Conservation (phyloP, 2,329 filamentous ascomycete genomes). For the Sporothrix humicola region DNA sequence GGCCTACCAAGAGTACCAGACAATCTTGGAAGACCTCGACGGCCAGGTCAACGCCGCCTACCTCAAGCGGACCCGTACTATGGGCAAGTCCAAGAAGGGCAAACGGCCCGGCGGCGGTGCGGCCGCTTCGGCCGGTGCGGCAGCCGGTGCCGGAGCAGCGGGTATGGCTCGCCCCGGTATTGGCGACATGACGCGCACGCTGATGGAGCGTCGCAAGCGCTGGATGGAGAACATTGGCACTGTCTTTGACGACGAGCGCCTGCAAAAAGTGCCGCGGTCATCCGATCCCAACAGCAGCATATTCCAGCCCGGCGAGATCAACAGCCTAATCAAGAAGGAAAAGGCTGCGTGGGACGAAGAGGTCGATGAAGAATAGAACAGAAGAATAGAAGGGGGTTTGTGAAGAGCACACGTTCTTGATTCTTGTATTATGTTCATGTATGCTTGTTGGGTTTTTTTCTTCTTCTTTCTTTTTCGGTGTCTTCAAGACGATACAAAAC, state of each 20-base stretch:
- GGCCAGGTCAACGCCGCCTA: conserved; percentile 94
- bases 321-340: conserved; percentile 73
- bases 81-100: conserved; percentile 94
- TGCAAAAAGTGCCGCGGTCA: conserved; percentile 71
- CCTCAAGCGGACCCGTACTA: conserved; percentile 89
- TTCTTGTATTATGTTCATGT: background rate
- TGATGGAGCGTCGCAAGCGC: conserved; percentile 88
- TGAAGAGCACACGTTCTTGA: background rate
- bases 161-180: conserved; percentile 78
- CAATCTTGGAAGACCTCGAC: conserved; percentile 95
- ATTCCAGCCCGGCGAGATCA: conserved; percentile 76
- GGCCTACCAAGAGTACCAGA: conserved; percentile 95
- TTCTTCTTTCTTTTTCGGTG: background rate
- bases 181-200: conserved; percentile 84
- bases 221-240: conserved; percentile 93
- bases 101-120: conserved; percentile 55
- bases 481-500: conserved; percentile 4
- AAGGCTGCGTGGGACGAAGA: conserved; percentile 83
- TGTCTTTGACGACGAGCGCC: conserved; percentile 83
- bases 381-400: background rate
- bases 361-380: conserved; percentile 64
- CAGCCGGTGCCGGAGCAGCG: conserved; percentile 24
- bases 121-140: conserved; percentile 59
- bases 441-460: background rate
- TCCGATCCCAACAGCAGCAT: conserved; percentile 70